Evolutionary conservation across 1,284 basidiomycete genomes (phyloP), one percentile per base, ranked within the genome.

Genomic region (Porphyrellus sp.): DNA sequence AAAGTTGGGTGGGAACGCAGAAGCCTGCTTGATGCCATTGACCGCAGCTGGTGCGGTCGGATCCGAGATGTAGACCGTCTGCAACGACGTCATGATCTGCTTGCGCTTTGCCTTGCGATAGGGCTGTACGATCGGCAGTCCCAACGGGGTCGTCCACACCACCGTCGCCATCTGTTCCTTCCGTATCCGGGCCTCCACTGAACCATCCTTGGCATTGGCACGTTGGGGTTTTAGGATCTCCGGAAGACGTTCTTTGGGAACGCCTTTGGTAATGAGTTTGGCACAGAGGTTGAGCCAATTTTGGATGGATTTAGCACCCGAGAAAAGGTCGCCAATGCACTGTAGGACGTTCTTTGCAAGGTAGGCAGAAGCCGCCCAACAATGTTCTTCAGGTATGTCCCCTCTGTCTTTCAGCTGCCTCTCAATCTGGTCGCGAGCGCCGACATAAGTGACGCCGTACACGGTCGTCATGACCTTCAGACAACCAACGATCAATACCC

Each of bases 1-100:
- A 68, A 96, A 99, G 77, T 99, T 99, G 35, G 96, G 97, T 12
- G 96, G 96, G 84, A 99, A 99, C 2, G 96, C 97, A 3, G 91
- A 86, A 0, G 94, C 89, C 70, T 99, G 96, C 71, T 97, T 97
- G 56, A 77, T 64, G 0, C 91, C 74, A 61, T 93, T 90, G 34
- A 98, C 95, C 71, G 91, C 83, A 30, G 87, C 77, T 13, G 87
- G 85, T 0, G 80, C 72, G 59, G 89, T 85, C 0, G 95, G 94
- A 70, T 98, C 95, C 49, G 87, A 84, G 63, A 99, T 95, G 71
- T 81, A 97, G n/a, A 99, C 89, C 4, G 87, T 87, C 74, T 98
- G 96, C 55, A 98, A 71, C 15, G 85, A 75, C 0, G 96, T 98
- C 74, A 83, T 79, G 58, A 95, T 79, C 70, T 93, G 94, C 70